phyloP scores from a whole-genome alignment of 2,329 filamentous ascomycete species.

The Beauveria rudraprayagi region DNA sequence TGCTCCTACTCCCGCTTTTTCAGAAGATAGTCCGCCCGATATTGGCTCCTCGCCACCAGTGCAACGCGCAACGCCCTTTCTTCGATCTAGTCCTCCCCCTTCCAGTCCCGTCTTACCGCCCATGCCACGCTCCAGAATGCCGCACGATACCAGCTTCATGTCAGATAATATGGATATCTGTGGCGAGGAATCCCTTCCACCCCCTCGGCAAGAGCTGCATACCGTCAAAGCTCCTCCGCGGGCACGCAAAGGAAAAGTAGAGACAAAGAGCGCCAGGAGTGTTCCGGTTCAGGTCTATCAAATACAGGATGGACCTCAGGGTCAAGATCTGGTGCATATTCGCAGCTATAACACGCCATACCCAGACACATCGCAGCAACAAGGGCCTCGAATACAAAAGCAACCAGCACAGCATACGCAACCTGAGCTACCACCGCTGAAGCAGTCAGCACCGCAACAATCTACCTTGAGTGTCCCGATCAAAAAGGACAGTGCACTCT shows the following conservation, averaged over 20 bases:
- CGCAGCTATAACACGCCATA: constrained; percentile 25
- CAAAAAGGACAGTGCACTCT: constrained; percentile 16
- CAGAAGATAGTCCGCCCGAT: constrained; percentile 64
- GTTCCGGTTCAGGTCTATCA: constrained; percentile 37
- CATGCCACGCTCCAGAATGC: constrained; percentile 51
- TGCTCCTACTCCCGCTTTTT: constrained; percentile 43
- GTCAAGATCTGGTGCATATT: constrained; percentile 29
- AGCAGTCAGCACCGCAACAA: constrained; percentile 15
- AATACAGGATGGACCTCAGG: constrained; percentile 27
- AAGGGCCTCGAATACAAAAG: too few species aligned
- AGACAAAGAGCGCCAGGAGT: constrained; percentile 27
- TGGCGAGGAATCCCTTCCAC: constrained; percentile 48
- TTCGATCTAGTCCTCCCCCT: constrained; percentile 54
- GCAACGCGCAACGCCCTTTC: constrained; percentile 50
- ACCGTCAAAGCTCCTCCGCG: neutral
- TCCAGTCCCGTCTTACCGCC: constrained; percentile 73
- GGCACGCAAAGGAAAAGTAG: constrained; percentile 1
- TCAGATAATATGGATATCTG: constrained; percentile 62
- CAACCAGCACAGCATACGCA: constrained; percentile 14
- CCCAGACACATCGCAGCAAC: constrained; percentile 16
- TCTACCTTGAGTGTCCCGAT: constrained; percentile 13
- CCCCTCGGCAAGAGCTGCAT: constrained; percentile 24
- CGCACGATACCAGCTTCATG: constrained; percentile 75
- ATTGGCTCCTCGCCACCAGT: constrained; percentile 88
- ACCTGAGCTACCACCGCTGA: constrained; percentile 19